Percentiles rank a stretch among this genome's conserved stretches.
These are phyloP conservation scores for Aspergillus novofumigatus DNA, from an alignment of 2,329 filamentous ascomycete genomes.

Conservation along the genomic window DNA sequence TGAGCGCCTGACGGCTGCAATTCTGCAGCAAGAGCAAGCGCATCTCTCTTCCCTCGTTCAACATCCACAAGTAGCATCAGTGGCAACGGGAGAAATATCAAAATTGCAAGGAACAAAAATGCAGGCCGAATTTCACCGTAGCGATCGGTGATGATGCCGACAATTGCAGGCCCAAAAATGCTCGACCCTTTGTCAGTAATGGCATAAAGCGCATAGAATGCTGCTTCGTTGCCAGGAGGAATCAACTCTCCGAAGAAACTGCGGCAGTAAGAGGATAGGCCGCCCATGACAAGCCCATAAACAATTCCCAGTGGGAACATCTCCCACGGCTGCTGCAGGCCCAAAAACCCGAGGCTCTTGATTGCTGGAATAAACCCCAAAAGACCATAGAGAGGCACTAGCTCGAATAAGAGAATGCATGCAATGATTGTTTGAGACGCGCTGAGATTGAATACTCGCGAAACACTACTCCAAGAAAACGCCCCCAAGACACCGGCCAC, in stretches of 20 bases:
- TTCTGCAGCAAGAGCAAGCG: conserved; percentile 58
- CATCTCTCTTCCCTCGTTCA: conserved; percentile 69
- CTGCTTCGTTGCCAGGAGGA: conserved; percentile 87
- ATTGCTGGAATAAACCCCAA: conserved; percentile 82
- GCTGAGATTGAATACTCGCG: conserved; percentile 62
- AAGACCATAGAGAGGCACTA: conserved; percentile 89
- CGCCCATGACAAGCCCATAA: conserved; percentile 92
- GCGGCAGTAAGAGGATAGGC: conserved; percentile 84
- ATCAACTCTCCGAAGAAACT: conserved; percentile 91
- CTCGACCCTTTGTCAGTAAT: conserved; percentile 97
- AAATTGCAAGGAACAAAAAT: conserved; percentile 82
- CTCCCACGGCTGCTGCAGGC: conserved; percentile 91
- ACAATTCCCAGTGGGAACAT: conserved; percentile 91
- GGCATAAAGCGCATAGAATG: conserved; percentile 93
- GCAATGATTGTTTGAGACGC: conserved; percentile 86
- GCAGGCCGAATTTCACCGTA: conserved; percentile 77
- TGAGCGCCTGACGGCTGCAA: conserved; percentile 20
- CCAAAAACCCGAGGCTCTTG: conserved; percentile 67
- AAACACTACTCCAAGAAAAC: conserved; percentile 82
- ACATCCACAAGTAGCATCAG: conserved; percentile 83
- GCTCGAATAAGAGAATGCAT: conserved; percentile 86
- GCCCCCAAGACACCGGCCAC: conserved; percentile 79
- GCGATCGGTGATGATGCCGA: conserved; percentile 84
- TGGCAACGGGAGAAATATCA: conserved; percentile 82
- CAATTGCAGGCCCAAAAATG: conserved; percentile 89